Base-by-base conservation (phyloP, 2,329 filamentous ascomycete genomes). In the Penicillium concentricum region DNA sequence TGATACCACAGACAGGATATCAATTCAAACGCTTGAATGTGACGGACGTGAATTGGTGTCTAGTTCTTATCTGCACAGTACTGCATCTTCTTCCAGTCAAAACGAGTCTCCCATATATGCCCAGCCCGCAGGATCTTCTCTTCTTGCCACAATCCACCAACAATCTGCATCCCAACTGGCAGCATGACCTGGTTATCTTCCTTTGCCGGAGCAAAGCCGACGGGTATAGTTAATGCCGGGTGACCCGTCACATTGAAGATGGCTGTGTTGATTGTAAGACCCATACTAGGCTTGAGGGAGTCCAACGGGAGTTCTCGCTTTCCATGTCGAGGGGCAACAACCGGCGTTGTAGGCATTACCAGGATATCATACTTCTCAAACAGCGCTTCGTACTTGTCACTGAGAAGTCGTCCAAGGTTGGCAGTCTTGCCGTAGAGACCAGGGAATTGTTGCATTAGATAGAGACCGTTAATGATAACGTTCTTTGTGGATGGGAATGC, bases 201-300 rank as follows among this genome's bases (percentile, higher is more conserved):
- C 34, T 57, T 63, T 5, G 67, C 63, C 6, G 67, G 57, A 2
- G 78, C 69, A 61, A 79, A 76, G 0, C 82, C 82, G 34, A 82
- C 72, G 0, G 82, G 82, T 44, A 85, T 69, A 0, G 79, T 76
- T 60, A 85, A 65, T 0, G 81, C 83, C 0, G 83, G 82, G 60
- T 85, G 82, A 0, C 83, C 83, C 0, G 82, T 84, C 2, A 81
- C 75, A 61, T 85, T 82, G 67, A 85, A 85, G 3, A 79, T 75
- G 10, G 80, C 79, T 5, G 83, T 86, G 60, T 86, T 86, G 16
- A 74, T 77, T 0, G 80, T 83, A 56, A 83, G 64, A 0, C 84
- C 83, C 34, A 84, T 79, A 32, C 67, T 70, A 10, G 79, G 68
- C 51, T 61, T 59, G 18, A 69, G 44, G 7, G 67, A 66, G 34